Evolutionary conservation across 78 protist genomes (phyloP), one percentile per base, ranked within the genome.

Genomic region (Acrasis kona): DNA sequence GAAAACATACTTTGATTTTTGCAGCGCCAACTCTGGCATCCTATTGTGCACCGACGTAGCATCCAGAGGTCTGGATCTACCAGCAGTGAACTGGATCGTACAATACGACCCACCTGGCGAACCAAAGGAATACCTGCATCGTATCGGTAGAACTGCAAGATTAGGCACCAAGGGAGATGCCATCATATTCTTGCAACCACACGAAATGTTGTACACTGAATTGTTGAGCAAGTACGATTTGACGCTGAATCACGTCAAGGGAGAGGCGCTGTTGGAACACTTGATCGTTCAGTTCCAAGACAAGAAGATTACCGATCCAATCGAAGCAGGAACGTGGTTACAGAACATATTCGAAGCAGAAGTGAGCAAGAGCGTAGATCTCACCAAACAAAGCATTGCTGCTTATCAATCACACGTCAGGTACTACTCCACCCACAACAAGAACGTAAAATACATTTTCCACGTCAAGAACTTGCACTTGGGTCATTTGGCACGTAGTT

Each of bases 1-100:
- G 5, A 41, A 58, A 6, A 73, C 78, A 28, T 89, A 73, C 57
- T 57, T 67, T 0, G 81, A 80, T 6, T 92, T 92, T 68, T 8
- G 27, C 5, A 9, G 34, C 0, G 3, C 7, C 41, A 2, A 65
- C 30, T n/a, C 39, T 7, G 94, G 89, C 36, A 79, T 92, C 35
- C 30, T 92, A 32, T 12, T 92, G 37, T 81, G 89, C 28, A 91
- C 96, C 3, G 96, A 92, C 72, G 93, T 92, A 3, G 92, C 95
- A 9, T 86, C 96, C 1, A 86, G 96, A 12, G 96, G 96, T n/a
- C 74, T 92, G 32, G 94, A 92, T 65, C 32, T 92, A 41, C 93
- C 92, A 19, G 68, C 30, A 1, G 91, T 92, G 3, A 42, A 64
- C 6, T 82, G 70, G 87, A 86, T 92, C n/a, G 66, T 87, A n/a